Evolutionary conservation across 257 asterid species (phyloP).

Genomic region (Penstemon barbatus): DNA sequence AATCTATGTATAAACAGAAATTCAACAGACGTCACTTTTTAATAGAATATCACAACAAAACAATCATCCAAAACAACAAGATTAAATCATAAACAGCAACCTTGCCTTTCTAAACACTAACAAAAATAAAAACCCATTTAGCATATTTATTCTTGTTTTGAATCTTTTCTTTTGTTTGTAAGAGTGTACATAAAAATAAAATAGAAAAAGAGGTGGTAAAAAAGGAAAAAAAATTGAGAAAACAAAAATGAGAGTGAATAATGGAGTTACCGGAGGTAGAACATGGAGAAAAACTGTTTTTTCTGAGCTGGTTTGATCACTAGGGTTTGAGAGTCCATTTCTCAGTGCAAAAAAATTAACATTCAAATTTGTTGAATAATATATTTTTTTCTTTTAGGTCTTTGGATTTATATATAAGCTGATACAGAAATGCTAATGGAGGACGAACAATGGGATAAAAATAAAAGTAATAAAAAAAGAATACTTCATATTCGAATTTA

Average conservation of each 20-base stretch:
- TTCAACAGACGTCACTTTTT: conserved; percentile 1
- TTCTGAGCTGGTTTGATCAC: conserved; percentile 27
- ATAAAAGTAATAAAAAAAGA: no score
- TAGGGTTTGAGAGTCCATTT: conserved; percentile 30
- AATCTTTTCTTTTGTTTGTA: neutral
- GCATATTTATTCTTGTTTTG: neutral
- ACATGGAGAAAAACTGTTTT: conserved; percentile 28
- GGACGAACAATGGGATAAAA: conserved; percentile 13
- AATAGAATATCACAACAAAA: conserved; percentile 7
- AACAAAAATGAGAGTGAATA: neutral
- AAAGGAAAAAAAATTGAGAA: neutral
- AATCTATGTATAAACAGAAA: conserved; percentile 14
- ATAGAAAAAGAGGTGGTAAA: neutral
- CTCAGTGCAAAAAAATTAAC: conserved; percentile 17
- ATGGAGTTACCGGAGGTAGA: conserved; percentile 36
- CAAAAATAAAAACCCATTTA: neutral
- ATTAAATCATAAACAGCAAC: neutral
- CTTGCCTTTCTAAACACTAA: conserved; percentile 2
- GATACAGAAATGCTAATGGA: conserved; percentile 25
- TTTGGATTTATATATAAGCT: conserved; percentile 21
- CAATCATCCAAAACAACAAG: neutral
- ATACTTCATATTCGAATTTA: neutral
- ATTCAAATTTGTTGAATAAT: neutral
- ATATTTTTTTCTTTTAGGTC: conserved; percentile 8
- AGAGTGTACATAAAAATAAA: neutral